Percentiles rank a stretch among this genome's conserved stretches.
These are phyloP conservation scores for Scheffersomyces illinoinensis DNA, from an alignment of 1,139 yeast genomes.

Conservation along the genomic window DNA sequence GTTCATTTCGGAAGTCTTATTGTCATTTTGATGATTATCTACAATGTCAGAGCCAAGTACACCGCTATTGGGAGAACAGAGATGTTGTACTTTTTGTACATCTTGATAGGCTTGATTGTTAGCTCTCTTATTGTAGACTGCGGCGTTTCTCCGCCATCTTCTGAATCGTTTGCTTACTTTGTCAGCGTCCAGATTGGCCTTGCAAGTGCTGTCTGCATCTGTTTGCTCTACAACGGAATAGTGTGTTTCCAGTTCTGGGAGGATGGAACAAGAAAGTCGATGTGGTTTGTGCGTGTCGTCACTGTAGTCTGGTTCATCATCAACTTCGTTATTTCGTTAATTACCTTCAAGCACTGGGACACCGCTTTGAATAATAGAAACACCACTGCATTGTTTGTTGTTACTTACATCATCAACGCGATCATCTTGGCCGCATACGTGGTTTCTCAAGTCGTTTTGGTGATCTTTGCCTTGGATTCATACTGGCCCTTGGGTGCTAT, in stretches of 20 bases:
- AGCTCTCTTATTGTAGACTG: slow-evolving; percentile 79
- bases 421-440: slow-evolving; percentile 62
- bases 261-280: slow-evolving; percentile 75
- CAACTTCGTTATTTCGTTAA: slow-evolving; percentile 64
- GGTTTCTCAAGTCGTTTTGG: slow-evolving; percentile 69
- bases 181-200: slow-evolving; percentile 80
- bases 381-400: slow-evolving; percentile 66
- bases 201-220: slow-evolving; percentile 68
- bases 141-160: slow-evolving; percentile 89
- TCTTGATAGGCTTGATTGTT: slow-evolving; percentile 57
- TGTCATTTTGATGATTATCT: slow-evolving; percentile 69
- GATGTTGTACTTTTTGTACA: slow-evolving; percentile 72
- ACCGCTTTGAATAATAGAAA: slow-evolving; percentile 39
- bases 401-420: slow-evolving; percentile 72
- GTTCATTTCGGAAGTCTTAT: slow-evolving; percentile 75
- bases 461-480: slow-evolving; percentile 66
- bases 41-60: slow-evolving; percentile 77
- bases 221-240: slow-evolving; percentile 71
- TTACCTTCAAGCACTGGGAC: slow-evolving; percentile 76
- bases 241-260: slow-evolving; percentile 91
- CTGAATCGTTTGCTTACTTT: slow-evolving; percentile 72
- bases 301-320: slow-evolving; percentile 56
- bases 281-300: slow-evolving; percentile 54
- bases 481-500: slow-evolving; percentile 91
- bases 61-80: slow-evolving; percentile 94